phyloP scores from a whole-genome alignment of 805 yeast species.

The Hermanozyma aechmeae region DNA sequence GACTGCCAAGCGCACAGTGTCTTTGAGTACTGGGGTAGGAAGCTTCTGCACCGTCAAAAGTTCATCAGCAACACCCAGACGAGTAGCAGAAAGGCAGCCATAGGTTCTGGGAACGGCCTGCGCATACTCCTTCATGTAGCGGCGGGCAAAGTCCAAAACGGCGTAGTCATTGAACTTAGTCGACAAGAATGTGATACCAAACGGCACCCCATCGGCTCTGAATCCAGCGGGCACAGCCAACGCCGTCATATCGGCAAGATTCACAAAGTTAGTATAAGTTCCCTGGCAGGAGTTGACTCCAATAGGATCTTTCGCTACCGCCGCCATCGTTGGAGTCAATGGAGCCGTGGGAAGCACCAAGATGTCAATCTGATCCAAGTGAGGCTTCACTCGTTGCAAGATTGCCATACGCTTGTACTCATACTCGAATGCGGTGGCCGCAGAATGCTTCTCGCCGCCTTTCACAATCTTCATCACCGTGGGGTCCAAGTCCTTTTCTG shows the following conservation, averaged over 20 bases:
- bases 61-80: not conserved
- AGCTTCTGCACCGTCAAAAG: constrained; percentile 1
- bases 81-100: constrained; percentile 51
- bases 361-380: constrained; percentile 59
- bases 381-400: constrained; percentile 49
- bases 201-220: constrained; percentile 75
- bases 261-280: constrained; percentile 96
- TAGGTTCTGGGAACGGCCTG: constrained; percentile 41
- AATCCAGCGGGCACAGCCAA: constrained; percentile 88
- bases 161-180: constrained; percentile 84
- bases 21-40: constrained; percentile 7
- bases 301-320: constrained; percentile 71
- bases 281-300: constrained; percentile 85
- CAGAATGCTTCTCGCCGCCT: constrained; percentile 70
- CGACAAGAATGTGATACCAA: constrained; percentile 81
- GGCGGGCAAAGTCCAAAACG: constrained; percentile 69
- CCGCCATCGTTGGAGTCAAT: constrained; percentile 72
- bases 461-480: constrained; percentile 69
- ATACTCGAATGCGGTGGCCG: constrained; percentile 73
- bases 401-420: constrained; percentile 85
- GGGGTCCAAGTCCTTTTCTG: constrained; percentile 67
- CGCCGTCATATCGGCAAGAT: constrained; percentile 88
- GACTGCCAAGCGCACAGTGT: constrained; percentile 64
- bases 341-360: constrained; percentile 92
- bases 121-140: constrained; percentile 46